Evolutionary conservation across 768 basidiomycete genomes (phyloP), one percentile per base, ranked within the genome.

Genomic region (Russula vinacea): DNA sequence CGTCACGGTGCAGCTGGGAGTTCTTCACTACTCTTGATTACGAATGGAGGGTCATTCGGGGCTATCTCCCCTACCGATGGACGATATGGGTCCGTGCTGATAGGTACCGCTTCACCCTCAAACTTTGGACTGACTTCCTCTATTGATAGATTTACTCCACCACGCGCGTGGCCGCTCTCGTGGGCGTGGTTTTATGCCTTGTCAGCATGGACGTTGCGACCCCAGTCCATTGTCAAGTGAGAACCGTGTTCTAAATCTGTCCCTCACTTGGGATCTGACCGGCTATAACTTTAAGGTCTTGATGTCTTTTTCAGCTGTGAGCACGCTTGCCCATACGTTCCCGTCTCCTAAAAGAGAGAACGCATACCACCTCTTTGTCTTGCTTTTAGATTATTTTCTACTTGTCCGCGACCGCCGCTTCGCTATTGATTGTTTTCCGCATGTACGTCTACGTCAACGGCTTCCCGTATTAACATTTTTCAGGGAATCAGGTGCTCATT

Each of bases 341-440:
- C 26, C 7, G 16, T 7, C 26, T 10, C 16, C 26, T 14, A 29
- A 5, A 29, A 17, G 26, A 50, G 13, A 29, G n/a, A n/a, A 26
- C 26, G 47, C 47, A 3, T 5, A 17, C 13, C 6, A 29, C 26
- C 13, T 17, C 1, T 1, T 32, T 19, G 11, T 7, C 17, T 7
- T 14, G n/a, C 32, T 32, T 19, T 7, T 37, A 54, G 60, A 16
- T 3, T 2, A 56, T 62, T 13, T 13, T 29, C 17, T 56, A 42
- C 26, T 0, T 26, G 0, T 22, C 40, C 7, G 8, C 26, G 13
- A 49, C 4, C 14, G 16, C 37, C 6, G 17, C 59, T 11, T 42
- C 50, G 26, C 24, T 60, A 4, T 33, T 60, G 26, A 40, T 52
- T 17, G 59, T 51, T 5, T 37, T 60, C 14, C 59, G 59, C 59